Evolutionary conservation across 768 basidiomycete species (phyloP).

Genomic region (Myochromella boudieri): DNA sequence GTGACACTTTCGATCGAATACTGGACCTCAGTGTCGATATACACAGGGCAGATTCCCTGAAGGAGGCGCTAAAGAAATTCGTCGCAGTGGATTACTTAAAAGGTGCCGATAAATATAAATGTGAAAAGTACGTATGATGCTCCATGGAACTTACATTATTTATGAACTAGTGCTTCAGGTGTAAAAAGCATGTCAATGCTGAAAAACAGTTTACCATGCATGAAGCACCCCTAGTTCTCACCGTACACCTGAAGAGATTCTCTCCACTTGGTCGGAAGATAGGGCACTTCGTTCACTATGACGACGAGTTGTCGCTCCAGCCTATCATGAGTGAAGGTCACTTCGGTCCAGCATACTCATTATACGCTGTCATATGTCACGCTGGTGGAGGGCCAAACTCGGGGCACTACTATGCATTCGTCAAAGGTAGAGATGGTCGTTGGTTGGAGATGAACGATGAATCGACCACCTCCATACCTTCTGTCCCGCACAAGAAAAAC

Average conservation of each 20-base stretch:
- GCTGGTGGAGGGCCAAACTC: conserved; percentile 92
- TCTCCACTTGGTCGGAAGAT: conserved; percentile 89
- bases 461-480: conserved; percentile 44
- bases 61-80: conserved; percentile 78
- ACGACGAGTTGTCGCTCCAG: conserved; percentile 67
- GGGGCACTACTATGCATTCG: conserved; percentile 91
- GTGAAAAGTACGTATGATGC: conserved; percentile 79
- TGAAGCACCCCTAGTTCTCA: conserved; percentile 84
- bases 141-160: neutral
- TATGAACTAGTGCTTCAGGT: conserved; percentile 45
- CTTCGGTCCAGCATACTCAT: conserved; percentile 74
- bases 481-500: conserved; percentile 62
- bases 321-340: conserved; percentile 83
- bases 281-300: conserved; percentile 73
- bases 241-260: conserved; percentile 95
- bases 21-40: conserved; percentile 95
- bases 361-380: conserved; percentile 93
- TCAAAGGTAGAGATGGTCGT: conserved; percentile 63
- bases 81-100: conserved; percentile 79
- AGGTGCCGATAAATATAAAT: conserved; percentile 96
- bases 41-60: conserved; percentile 55
- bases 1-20: conserved; percentile 95
- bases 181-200: conserved; percentile 88
- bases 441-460: conserved; percentile 99
- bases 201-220: conserved; percentile 89